Percentiles rank a stretch among this genome's conserved stretches.
phyloP scores from a whole-genome alignment of 106 monocot species.

The Gastrodia elata region DNA sequence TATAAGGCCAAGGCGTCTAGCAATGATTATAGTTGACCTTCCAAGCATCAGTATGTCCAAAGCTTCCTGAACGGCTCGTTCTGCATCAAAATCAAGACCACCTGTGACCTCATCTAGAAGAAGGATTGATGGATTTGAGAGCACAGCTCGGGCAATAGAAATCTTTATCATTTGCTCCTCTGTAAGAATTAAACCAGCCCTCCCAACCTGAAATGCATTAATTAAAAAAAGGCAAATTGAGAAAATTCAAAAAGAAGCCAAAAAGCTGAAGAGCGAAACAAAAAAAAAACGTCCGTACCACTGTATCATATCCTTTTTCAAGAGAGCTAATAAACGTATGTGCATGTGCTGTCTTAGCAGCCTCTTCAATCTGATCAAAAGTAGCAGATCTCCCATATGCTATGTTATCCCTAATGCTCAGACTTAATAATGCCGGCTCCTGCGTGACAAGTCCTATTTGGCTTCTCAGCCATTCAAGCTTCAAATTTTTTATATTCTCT shows the following conservation, averaged over 20 bases:
- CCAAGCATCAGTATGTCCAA: slow-evolving; percentile 96
- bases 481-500: slow-evolving; percentile 89
- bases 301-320: slow-evolving; percentile 80
- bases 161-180: slow-evolving; percentile 98
- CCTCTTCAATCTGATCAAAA: slow-evolving; percentile 94
- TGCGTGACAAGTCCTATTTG: slow-evolving; percentile 99
- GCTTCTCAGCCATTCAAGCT: slow-evolving; percentile 96
- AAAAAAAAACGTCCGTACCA: slow-evolving; percentile 26
- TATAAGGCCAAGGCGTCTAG: slow-evolving; percentile 80
- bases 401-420: slow-evolving; percentile 94
- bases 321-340: slow-evolving; percentile 84
- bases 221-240: background rate
- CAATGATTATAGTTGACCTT: slow-evolving; percentile 96
- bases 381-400: slow-evolving; percentile 91
- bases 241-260: slow-evolving; percentile 2
- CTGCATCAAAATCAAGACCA: slow-evolving; percentile 96
- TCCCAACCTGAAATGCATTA: slow-evolving; percentile 54
- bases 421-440: slow-evolving; percentile 88
- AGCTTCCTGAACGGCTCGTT: slow-evolving; percentile 86
- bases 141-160: slow-evolving; percentile 90
- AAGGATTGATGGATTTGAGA: slow-evolving; percentile 95
- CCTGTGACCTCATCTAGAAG: slow-evolving; percentile 98
- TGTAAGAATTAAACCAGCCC: slow-evolving; percentile 71
- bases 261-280: background rate
- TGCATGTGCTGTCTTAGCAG: slow-evolving; percentile 97